phyloP scores from a whole-genome alignment of 768 basidiomycete genomes.

The Paxillus ammoniavirescens region DNA sequence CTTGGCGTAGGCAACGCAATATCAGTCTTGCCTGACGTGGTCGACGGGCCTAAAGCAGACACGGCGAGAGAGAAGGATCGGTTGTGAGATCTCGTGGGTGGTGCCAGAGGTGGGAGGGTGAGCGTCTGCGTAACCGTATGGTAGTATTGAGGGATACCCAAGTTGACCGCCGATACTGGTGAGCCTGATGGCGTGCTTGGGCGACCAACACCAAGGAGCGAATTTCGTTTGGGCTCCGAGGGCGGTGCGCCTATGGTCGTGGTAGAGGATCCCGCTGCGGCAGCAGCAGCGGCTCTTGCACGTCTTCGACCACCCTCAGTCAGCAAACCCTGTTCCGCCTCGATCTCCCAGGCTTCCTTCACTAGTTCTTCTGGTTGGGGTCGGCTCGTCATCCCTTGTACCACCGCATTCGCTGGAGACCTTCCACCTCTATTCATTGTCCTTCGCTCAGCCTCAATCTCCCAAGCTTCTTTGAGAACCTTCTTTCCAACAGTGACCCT shows the following conservation, averaged over 20 bases:
- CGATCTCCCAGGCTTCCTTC: conserved; percentile 80
- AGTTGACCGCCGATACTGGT: conserved; percentile 30
- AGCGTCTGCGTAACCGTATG: conserved; percentile 53
- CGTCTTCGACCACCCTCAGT: conserved; percentile 74
- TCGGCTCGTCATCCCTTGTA: background rate
- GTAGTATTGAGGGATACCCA: conserved; percentile 61
- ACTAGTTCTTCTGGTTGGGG: conserved; percentile 29
- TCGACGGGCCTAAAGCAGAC: conserved; percentile 13
- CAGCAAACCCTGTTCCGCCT: conserved; percentile 70
- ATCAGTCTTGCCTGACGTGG: conserved; percentile 32
- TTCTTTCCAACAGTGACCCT: conserved; percentile 68
- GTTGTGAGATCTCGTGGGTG: conserved; percentile 49
- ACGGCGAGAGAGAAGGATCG: conserved; percentile 60
- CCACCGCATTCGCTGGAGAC: conserved; percentile 22
- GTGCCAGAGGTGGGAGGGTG: conserved; percentile 59
- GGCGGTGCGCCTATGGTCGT: conserved; percentile 3
- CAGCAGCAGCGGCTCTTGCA: conserved; percentile 46
- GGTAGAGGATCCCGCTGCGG: conserved; percentile 38
- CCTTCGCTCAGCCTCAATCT: conserved; percentile 66
- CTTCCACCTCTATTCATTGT: conserved; percentile 40
- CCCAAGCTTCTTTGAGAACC: conserved; percentile 75
- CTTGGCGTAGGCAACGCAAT: conserved; percentile 64
- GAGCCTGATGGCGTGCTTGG: conserved; percentile 26
- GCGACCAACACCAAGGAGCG: conserved; percentile 20
- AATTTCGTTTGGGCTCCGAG: conserved; percentile 17